A percentile compares a stretch with the other conserved stretches of the same genome.
These are phyloP conservation scores for Neurospora cerealis DNA, from an alignment of 495 filamentous ascomycete species.

Conservation along the genomic window DNA sequence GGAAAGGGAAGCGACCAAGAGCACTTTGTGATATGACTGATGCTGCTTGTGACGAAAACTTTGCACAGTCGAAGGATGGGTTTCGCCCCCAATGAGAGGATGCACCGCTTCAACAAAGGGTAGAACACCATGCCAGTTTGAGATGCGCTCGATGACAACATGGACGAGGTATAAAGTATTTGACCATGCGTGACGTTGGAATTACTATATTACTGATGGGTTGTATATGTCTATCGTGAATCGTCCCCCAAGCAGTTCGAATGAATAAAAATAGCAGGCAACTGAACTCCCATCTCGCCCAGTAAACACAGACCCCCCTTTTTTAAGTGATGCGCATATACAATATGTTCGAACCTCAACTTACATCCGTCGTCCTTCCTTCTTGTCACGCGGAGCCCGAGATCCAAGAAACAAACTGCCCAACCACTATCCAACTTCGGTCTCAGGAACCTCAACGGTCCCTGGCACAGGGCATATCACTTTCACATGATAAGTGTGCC, in stretches of 20 bases:
- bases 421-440: background rate
- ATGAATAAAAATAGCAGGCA: background rate
- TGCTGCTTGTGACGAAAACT: background rate
- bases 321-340: background rate
- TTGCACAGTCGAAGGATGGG: background rate
- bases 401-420: background rate
- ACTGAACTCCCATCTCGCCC: background rate
- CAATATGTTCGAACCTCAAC: background rate
- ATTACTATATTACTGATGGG: constrained; percentile 28
- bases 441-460: background rate
- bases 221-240: constrained; percentile 28
- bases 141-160: background rate
- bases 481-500: constrained; percentile 32
- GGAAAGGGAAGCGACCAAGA: background rate
- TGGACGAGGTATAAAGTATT: background rate
- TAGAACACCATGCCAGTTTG: background rate
- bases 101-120: background rate
- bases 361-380: background rate
- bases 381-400: background rate
- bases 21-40: background rate
- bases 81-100: background rate
- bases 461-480: background rate
- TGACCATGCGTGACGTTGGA: constrained; percentile 4
- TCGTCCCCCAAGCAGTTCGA: constrained; percentile 6
- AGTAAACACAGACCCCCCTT: background rate